Evolutionary conservation across 2,329 filamentous ascomycete genomes (phyloP).

Genomic region (Aureobasidium mangrovei): DNA sequence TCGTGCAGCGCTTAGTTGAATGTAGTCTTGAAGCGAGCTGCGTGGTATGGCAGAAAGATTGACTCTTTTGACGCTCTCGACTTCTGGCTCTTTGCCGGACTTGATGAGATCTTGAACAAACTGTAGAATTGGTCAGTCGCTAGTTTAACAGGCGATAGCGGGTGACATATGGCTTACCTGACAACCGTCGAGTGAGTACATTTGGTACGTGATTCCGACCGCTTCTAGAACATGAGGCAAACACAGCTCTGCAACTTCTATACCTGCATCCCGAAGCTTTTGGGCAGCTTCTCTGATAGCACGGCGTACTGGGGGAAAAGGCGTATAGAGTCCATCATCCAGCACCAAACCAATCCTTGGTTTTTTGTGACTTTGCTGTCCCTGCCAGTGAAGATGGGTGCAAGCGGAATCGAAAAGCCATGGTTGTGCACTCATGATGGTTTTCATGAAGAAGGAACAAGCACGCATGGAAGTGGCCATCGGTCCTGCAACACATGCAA

Average conservation of each 20-base stretch:
- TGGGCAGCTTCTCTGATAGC: conserved; percentile 16
- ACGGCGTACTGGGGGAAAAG: conserved; percentile 19
- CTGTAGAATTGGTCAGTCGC: background rate
- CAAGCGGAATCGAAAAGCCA: conserved; percentile 52
- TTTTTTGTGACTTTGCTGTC: conserved; percentile 14
- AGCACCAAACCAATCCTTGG: conserved; percentile 19
- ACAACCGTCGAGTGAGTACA: conserved; percentile 17
- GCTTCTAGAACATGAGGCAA: conserved; percentile 18
- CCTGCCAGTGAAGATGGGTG: conserved; percentile 48
- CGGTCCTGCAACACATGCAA: conserved; percentile 21
- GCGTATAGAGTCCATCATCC: conserved; percentile 20
- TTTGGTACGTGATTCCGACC: conserved; percentile 14
- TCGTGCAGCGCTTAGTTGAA: conserved; percentile 17
- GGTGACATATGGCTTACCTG: conserved; percentile 13
- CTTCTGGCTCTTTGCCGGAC: conserved; percentile 17
- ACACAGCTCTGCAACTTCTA: conserved; percentile 16
- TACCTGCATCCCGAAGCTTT: conserved; percentile 15
- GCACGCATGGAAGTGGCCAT: conserved; percentile 22
- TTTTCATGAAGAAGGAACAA: conserved; percentile 26
- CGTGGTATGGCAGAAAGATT: conserved; percentile 19
- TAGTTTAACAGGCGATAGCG: background rate
- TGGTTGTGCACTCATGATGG: conserved; percentile 44
- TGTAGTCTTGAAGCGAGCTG: conserved; percentile 17
- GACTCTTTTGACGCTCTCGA: conserved; percentile 18
- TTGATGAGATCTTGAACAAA: conserved; percentile 17